A percentile compares a stretch with the other conserved stretches of the same genome.
Conservation (phyloP, 2,329 filamentous ascomycete species). For the Immersiporthe knoxdaviesiana region DNA sequence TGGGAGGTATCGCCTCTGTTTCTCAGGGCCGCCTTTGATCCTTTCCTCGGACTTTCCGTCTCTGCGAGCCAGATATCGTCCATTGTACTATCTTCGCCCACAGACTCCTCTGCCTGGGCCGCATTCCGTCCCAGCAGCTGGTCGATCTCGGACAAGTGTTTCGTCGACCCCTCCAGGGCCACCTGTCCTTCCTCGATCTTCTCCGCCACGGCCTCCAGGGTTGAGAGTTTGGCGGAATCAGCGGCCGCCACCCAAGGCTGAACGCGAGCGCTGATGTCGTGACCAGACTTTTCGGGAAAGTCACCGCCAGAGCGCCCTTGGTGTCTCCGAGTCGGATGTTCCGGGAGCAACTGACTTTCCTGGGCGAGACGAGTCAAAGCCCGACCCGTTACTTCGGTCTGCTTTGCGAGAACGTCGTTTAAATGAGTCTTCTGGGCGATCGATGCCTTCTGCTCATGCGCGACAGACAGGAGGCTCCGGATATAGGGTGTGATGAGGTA, state of each 20-base stretch:
- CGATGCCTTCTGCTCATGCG: slow-evolving; percentile 59
- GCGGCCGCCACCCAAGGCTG: slow-evolving; percentile 64
- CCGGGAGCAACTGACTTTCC: slow-evolving; percentile 64
- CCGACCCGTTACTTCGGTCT: slow-evolving; percentile 55
- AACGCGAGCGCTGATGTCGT: slow-evolving; percentile 48
- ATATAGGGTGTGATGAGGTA: slow-evolving; percentile 62
- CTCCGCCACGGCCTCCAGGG: slow-evolving; percentile 61
- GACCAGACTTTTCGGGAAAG: slow-evolving; percentile 42
- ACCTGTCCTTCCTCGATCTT: slow-evolving; percentile 62
- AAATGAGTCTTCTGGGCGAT: slow-evolving; percentile 64
- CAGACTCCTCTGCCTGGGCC: slow-evolving; percentile 33
- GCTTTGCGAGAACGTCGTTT: slow-evolving; percentile 52
- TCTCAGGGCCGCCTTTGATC: slow-evolving; percentile 30
- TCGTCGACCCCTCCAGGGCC: slow-evolving; percentile 57
- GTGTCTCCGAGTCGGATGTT: slow-evolving; percentile 49
- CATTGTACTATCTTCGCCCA: slow-evolving; percentile 19
- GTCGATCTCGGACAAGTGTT: slow-evolving; percentile 53
- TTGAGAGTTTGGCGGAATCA: slow-evolving; percentile 62
- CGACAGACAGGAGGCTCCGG: slow-evolving; percentile 54
- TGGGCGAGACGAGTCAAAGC: slow-evolving; percentile 58
- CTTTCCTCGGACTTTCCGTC: slow-evolving; percentile 36
- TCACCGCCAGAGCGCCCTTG: slow-evolving; percentile 51
- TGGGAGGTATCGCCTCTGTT: slow-evolving; percentile 33
- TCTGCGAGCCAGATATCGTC: slow-evolving; percentile 45
- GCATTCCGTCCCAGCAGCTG: slow-evolving; percentile 48